Base-by-base conservation (phyloP, 1,139 yeast genomes). In the Protomyces arabidopsidicola region DNA sequence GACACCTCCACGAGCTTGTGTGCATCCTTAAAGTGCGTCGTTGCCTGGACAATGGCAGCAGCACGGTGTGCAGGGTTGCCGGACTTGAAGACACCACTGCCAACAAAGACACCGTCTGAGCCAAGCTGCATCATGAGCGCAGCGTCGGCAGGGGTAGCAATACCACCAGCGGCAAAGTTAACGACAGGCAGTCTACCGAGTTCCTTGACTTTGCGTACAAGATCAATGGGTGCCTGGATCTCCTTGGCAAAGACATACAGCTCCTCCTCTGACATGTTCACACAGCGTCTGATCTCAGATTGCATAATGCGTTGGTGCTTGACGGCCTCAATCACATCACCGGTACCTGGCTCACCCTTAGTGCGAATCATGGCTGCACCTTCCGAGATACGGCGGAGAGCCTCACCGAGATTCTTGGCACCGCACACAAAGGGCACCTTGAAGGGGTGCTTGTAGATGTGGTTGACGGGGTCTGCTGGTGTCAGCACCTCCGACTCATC, bases 331-430 rank as follows among this genome's bases (percentile, higher is more conserved):
- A 89, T 84, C 63, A 88, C 86, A 74, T 88, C 95, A 60, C 96
- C 96, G 53, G 95, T 88, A 56, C 95, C 96, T 24, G 95, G 95
- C 75, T 87, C 95, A 69, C 95, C 95, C 76, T 88, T 88, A 68
- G 95, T 86, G 74, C 95, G 82, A 72, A 88, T 83, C 93, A 88
- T 87, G 54, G 93, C 91, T 52, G 95, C 95, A 69, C 95, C 95
- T 75, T 88, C 96, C 69, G 81, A 77, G 71, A 88, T 81, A 74
- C 96, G 82, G 75, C 95, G 83, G 70, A 88, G 80, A 2, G 95
- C 95, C 75, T 88, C 95, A 58, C 95, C 95, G 68, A 88, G 80
- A 76, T 88, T 84, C 73, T 85, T 85, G 66, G 95, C 90, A 48
- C 96, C 96, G 75, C 96, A 88, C 20, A 88, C 95, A 74, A 87